Percentiles rank a stretch among this genome's conserved stretches.
phyloP scores from a whole-genome alignment of 1,284 basidiomycete species.

The Coniferiporia sulphurascens region DNA sequence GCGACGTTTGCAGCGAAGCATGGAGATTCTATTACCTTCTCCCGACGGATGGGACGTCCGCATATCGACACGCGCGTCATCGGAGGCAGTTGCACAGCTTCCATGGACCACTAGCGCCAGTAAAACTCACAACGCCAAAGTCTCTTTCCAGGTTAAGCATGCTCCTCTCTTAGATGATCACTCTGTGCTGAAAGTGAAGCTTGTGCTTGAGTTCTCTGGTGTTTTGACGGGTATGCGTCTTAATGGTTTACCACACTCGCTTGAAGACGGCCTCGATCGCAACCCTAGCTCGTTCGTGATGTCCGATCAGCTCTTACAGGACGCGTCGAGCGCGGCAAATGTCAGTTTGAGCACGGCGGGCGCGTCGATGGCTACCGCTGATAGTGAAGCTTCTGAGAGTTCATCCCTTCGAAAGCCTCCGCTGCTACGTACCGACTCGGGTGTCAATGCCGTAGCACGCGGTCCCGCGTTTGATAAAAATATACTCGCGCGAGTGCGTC shows the following conservation, averaged over 20 bases:
- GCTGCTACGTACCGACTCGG: slow-evolving; percentile 25
- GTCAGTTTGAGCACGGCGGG: slow-evolving; percentile 61
- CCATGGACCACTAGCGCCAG: slow-evolving; percentile 70
- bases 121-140: slow-evolving; percentile 35
- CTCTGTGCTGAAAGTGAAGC: slow-evolving; percentile 72
- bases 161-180: slow-evolving; percentile 66
- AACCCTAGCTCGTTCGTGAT: slow-evolving; percentile 53
- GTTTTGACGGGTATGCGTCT: slow-evolving; percentile 70
- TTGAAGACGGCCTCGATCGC: slow-evolving; percentile 62
- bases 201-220: slow-evolving; percentile 80
- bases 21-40: slow-evolving; percentile 78
- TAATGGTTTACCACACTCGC: slow-evolving; percentile 74
- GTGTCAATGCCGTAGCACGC: slow-evolving; percentile 35
- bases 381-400: slow-evolving; percentile 24
- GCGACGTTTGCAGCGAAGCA: slow-evolving; percentile 61
- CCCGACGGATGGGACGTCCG: slow-evolving; percentile 90
- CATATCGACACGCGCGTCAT: slow-evolving; percentile 62
- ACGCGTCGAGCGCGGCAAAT: slow-evolving; percentile 64
- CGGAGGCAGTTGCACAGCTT: slow-evolving; percentile 65
- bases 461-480: slow-evolving; percentile 67
- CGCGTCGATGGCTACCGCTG: slow-evolving; percentile 36
- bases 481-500: slow-evolving; percentile 77
- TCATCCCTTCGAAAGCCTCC: slow-evolving; percentile 30
- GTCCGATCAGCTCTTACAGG: slow-evolving; percentile 56
- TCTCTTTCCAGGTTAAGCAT: slow-evolving; percentile 69